Percentiles rank a stretch among this genome's conserved stretches.
phyloP scores from a whole-genome alignment of 371 early-diverging fungal genomes.

The Mucor mucedo region DNA sequence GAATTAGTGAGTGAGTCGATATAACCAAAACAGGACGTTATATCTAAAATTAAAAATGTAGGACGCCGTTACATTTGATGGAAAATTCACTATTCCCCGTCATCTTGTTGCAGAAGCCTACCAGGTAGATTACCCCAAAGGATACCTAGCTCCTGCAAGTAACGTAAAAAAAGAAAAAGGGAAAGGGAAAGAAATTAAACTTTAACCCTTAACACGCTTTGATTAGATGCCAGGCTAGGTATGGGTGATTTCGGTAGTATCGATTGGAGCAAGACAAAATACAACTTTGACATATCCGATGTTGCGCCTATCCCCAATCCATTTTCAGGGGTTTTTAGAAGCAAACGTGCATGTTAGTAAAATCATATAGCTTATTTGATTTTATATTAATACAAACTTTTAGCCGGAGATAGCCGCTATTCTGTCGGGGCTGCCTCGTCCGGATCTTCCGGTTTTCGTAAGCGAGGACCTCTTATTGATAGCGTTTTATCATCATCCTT shows the following conservation, averaged over 20 bases:
- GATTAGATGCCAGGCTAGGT: conserved; percentile 35
- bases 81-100: conserved; percentile 12
- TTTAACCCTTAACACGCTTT: neutral
- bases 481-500: conserved; percentile 2
- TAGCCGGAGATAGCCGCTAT: conserved; percentile 32
- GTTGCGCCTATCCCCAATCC: neutral
- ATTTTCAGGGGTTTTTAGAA: neutral
- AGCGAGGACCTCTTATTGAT: conserved; percentile 17
- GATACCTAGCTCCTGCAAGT: conserved; percentile 31
- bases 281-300: conserved; percentile 6
- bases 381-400: neutral
- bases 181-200: no score
- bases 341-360: conserved; percentile 27
- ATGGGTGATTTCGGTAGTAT: conserved; percentile 37
- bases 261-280: conserved; percentile 21
- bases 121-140: conserved; percentile 29
- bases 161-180: conserved; percentile 3
- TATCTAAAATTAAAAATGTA: conserved; percentile 1
- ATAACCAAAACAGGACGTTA: neutral
- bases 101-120: conserved; percentile 39
- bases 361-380: neutral
- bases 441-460: conserved; percentile 28
- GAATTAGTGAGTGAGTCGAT: conserved; percentile 28
- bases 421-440: conserved; percentile 30
- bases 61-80: conserved; percentile 35